phyloP scores from a whole-genome alignment of 2,329 filamentous ascomycete genomes.

The Beauveria pseudobassiana region DNA sequence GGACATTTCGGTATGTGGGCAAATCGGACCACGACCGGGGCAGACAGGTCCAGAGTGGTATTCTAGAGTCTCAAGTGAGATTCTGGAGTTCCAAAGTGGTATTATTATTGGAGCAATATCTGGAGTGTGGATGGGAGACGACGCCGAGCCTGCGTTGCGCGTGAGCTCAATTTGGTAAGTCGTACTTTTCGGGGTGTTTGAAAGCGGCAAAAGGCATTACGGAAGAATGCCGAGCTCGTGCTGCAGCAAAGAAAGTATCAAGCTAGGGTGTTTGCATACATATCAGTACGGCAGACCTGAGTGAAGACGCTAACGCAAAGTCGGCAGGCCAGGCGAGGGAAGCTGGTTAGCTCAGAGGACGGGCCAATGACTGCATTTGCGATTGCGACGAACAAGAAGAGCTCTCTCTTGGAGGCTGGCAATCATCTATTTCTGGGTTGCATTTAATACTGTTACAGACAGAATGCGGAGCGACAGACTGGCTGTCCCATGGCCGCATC shows the following conservation, averaged over 20 bases:
- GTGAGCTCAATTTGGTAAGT: background rate
- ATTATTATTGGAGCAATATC: too few species aligned
- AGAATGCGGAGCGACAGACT: background rate
- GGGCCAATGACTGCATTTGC: background rate
- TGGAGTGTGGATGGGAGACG: too few species aligned
- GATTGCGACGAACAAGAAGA: background rate
- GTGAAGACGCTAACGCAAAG: background rate
- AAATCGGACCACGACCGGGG: slow-evolving; percentile 2
- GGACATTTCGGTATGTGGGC: slow-evolving; percentile 8
- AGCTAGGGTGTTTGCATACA: background rate
- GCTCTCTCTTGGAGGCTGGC: background rate
- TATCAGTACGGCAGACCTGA: background rate
- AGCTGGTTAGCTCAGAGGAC: background rate
- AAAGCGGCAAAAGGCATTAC: background rate
- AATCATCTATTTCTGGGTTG: background rate
- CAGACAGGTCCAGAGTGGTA: background rate
- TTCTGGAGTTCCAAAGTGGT: too few species aligned
- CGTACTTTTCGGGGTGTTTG: background rate
- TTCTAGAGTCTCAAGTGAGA: background rate
- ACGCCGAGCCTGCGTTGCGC: background rate
- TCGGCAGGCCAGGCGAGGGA: background rate
- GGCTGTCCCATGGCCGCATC: background rate
- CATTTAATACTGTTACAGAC: background rate
- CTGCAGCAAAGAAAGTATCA: background rate
- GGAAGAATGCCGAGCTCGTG: slow-evolving; percentile 7